Conservation (phyloP, 768 basidiomycete species). For the Pisolithus marmoratus region DNA sequence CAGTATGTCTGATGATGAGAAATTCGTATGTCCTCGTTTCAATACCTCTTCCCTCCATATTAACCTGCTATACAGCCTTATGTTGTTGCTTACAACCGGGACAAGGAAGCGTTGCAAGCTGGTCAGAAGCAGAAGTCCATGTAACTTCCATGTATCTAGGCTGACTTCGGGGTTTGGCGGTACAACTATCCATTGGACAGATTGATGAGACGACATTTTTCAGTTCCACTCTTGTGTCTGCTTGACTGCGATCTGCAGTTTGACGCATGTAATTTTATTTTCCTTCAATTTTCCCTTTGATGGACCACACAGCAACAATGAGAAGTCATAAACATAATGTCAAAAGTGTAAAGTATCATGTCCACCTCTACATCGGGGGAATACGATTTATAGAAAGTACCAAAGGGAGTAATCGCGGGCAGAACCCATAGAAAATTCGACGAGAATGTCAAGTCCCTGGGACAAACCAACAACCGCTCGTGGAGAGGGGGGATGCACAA, state of each 20-base stretch:
- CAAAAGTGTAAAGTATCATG: background rate
- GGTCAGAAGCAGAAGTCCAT: background rate
- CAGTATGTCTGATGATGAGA: constrained; percentile 27
- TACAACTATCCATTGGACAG: too few species aligned
- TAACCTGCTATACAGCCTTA: constrained; percentile 1
- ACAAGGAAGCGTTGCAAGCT: background rate
- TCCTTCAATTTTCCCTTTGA: too few species aligned
- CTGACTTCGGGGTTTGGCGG: background rate
- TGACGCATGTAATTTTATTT: too few species aligned
- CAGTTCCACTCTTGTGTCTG: background rate
- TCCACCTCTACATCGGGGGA: background rate
- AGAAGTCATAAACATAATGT: background rate
- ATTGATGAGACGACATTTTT: too few species aligned
- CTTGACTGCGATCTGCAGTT: background rate
- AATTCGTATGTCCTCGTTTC: constrained; percentile 17
- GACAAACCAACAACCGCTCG: constrained; percentile 13
- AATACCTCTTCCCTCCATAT: background rate
- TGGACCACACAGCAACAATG: too few species aligned
- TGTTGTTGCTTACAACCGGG: constrained; percentile 3
- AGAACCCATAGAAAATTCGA: constrained; percentile 19
- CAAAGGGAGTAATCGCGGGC: constrained; percentile 2
- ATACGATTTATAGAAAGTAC: constrained; percentile 3
- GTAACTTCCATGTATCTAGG: background rate
- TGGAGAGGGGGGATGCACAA: constrained; percentile 15
- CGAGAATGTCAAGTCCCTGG: constrained; percentile 12